phyloP scores from a whole-genome alignment of 1,284 basidiomycete species.

The Moesziomyces sp. region DNA sequence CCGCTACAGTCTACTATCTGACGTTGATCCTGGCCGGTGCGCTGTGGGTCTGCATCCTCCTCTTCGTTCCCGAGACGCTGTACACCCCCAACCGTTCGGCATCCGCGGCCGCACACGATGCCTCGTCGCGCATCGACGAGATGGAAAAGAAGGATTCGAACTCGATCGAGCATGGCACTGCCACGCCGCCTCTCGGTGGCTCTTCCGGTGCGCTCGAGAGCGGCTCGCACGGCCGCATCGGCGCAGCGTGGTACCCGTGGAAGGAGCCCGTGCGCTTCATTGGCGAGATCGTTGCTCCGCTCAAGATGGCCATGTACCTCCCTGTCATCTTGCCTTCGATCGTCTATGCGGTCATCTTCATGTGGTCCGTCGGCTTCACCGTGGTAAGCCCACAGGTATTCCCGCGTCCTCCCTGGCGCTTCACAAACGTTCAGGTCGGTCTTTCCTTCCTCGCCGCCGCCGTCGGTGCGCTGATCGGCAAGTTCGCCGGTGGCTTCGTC shows the following conservation, averaged over 20 bases:
- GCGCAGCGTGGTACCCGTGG: slow-evolving; percentile 67
- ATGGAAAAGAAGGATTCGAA: slow-evolving; percentile 28
- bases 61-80: slow-evolving; percentile 67
- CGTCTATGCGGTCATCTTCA: slow-evolving; percentile 67
- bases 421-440: slow-evolving; percentile 62
- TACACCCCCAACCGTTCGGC: slow-evolving; percentile 49
- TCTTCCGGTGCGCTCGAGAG: slow-evolving; percentile 8
- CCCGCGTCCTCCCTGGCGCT: slow-evolving; percentile 64
- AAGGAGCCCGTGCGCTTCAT: slow-evolving; percentile 61
- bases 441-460: slow-evolving; percentile 65
- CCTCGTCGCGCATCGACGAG: slow-evolving; percentile 7
- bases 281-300: slow-evolving; percentile 53
- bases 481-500: slow-evolving; percentile 65
- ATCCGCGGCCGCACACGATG: neutral
- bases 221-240: slow-evolving; percentile 48
- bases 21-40: slow-evolving; percentile 61
- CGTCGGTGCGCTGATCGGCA: slow-evolving; percentile 66
- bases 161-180: slow-evolving; percentile 25
- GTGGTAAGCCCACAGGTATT: slow-evolving; percentile 65
- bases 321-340: slow-evolving; percentile 57
- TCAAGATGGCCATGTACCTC: slow-evolving; percentile 51
- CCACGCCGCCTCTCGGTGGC: slow-evolving; percentile 21
- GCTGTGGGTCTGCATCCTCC: slow-evolving; percentile 57
- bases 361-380: slow-evolving; percentile 67
- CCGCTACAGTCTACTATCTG: slow-evolving; percentile 62